Percentiles rank a stretch among this genome's conserved stretches.
Conservation (phyloP, 1,139 yeast species). For the Candida glucosophila region DNA sequence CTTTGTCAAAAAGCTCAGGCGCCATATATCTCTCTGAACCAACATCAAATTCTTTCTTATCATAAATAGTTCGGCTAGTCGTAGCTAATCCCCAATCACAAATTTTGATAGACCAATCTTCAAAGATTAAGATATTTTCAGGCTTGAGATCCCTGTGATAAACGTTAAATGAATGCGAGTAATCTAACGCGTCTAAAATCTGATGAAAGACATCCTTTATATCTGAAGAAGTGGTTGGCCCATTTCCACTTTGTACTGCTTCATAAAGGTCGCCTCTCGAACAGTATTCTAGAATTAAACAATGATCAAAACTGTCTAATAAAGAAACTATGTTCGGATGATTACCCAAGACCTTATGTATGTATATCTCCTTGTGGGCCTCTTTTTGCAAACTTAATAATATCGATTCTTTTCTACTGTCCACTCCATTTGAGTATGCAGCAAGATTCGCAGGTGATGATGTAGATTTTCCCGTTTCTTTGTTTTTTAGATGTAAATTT, state of each 20-base stretch:
- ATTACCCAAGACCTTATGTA: constrained; percentile 61
- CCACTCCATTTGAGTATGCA: constrained; percentile 1
- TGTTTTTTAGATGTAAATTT: constrained; percentile 17
- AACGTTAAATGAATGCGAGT: constrained; percentile 64
- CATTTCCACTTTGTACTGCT: constrained; percentile 74
- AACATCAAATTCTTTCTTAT: constrained; percentile 65
- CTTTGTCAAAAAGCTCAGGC: constrained; percentile 72
- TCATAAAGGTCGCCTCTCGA: constrained; percentile 90
- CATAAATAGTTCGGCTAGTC: constrained; percentile 44
- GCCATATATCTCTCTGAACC: constrained; percentile 98
- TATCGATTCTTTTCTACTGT: constrained; percentile 15
- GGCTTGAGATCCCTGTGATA: constrained; percentile 89
- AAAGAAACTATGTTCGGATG: constrained; percentile 59
- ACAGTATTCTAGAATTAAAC: constrained; percentile 79
- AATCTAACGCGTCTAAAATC: constrained; percentile 69
- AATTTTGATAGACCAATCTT: constrained; percentile 72
- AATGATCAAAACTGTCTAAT: constrained; percentile 72
- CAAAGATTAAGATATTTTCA: constrained; percentile 72
- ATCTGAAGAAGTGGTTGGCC: constrained; percentile 71
- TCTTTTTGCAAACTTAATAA: constrained; percentile 43
- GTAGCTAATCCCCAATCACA: constrained; percentile 95
- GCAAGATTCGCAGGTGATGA: constrained; percentile 32
- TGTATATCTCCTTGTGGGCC: constrained; percentile 71
- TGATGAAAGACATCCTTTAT: constrained; percentile 71
- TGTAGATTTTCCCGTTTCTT: constrained; percentile 17